Percentiles rank a stretch among this genome's conserved stretches.
phyloP scores from a whole-genome alignment of 2,329 filamentous ascomycete genomes.

The Cladosporium sp. region DNA sequence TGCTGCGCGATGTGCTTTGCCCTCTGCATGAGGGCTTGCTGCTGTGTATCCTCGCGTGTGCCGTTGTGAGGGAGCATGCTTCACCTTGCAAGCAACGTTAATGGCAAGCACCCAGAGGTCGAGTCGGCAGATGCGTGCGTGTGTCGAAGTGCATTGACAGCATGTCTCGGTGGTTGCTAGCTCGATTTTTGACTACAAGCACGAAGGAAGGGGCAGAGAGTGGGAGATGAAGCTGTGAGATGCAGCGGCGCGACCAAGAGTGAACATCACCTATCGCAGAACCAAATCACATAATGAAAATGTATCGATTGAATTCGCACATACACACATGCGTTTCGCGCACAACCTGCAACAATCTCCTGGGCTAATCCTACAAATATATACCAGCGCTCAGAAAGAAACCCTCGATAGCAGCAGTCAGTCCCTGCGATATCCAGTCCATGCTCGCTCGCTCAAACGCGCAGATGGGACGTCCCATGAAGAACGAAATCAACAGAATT shows the following conservation, averaged over 20 bases:
- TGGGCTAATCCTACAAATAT: not conserved
- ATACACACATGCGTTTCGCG: not conserved
- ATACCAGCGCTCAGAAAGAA: not conserved
- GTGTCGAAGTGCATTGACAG: not conserved
- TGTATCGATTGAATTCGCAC: not conserved
- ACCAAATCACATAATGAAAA: not conserved
- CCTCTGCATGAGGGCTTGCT: not conserved
- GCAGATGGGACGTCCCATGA: not conserved
- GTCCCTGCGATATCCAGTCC: not conserved
- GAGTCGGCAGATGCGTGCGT: not conserved
- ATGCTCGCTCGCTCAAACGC: conserved; percentile 10
- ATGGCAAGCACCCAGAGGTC: not conserved
- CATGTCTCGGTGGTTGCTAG: no score
- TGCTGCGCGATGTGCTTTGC: not conserved
- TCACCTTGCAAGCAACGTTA: not conserved
- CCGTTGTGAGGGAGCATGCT: not conserved
- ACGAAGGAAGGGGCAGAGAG: not conserved
- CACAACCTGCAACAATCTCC: not conserved
- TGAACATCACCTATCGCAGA: not conserved
- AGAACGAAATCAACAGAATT: not conserved
- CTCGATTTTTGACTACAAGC: no score
- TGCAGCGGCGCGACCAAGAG: not conserved
- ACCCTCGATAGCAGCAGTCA: no score
- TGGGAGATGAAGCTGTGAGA: not conserved
- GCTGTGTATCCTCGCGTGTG: not conserved